A percentile compares a stretch with the other conserved stretches of the same genome.
phyloP scores from a whole-genome alignment of 2,329 filamentous ascomycete genomes.

The Rhinocladiella similis region DNA sequence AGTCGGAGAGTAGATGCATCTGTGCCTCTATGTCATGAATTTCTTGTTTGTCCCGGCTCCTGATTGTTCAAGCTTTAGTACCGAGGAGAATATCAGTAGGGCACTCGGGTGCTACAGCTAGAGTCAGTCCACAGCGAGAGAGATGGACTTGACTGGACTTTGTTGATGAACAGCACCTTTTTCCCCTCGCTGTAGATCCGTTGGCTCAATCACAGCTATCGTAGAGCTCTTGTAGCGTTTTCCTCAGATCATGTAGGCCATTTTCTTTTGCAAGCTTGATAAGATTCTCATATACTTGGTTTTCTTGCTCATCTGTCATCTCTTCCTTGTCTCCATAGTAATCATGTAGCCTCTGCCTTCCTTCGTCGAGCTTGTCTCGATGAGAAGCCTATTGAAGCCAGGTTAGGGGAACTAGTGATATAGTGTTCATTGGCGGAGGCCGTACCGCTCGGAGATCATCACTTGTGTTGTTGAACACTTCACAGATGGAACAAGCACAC shows the following conservation, averaged over 20 bases:
- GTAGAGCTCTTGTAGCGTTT: not conserved
- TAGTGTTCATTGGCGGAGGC: not conserved
- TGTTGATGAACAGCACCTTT: no score
- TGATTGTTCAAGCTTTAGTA: no score
- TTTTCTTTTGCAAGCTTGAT: not conserved
- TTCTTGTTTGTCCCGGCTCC: no score
- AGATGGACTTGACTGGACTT: no score
- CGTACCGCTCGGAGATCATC: not conserved
- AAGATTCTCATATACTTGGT: not conserved
- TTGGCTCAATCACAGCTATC: not conserved
- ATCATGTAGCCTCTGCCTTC: not conserved
- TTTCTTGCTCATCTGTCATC: slow-evolving; percentile 1
- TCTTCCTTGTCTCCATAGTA: slow-evolving; percentile 1
- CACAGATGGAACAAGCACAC: not conserved
- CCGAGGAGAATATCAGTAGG: no score
- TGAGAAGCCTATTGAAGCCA: not conserved
- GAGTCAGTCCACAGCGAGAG: no score
- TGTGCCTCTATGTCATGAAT: no score
- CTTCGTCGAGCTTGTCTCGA: not conserved
- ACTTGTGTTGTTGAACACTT: not conserved
- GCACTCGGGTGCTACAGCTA: no score
- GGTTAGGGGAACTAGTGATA: not conserved
- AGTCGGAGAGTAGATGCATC: no score
- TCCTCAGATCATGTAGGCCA: not conserved
- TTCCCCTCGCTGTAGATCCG: not conserved